phyloP scores from a whole-genome alignment of 805 yeast species.

The Candida stauntonica region DNA sequence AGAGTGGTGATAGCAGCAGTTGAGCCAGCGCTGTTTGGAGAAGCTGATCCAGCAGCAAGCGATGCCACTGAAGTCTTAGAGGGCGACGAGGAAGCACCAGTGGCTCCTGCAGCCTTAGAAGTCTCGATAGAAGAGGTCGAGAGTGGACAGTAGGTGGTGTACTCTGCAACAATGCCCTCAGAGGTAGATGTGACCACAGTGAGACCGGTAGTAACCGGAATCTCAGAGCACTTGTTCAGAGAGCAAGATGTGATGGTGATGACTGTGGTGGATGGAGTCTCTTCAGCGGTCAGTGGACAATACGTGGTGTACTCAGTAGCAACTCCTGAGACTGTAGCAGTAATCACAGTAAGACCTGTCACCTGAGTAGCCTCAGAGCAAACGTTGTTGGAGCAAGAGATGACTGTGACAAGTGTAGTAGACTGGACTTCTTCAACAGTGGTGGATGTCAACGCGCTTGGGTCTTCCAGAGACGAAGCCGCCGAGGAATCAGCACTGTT shows the following conservation, averaged over 20 bases:
- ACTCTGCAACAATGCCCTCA: neutral
- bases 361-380: neutral
- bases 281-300: conserved; percentile 9
- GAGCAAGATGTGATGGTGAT: conserved; percentile 6
- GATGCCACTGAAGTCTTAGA: too few species aligned
- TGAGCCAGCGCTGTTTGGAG: neutral
- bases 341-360: conserved; percentile 5
- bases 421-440: neutral
- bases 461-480: neutral
- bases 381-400: neutral
- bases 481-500: neutral
- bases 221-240: conserved; percentile 14
- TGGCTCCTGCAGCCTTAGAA: too few species aligned
- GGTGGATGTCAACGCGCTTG: neutral
- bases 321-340: conserved; percentile 21
- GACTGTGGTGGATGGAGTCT: conserved; percentile 8
- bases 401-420: neutral
- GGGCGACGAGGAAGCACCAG: too few species aligned
- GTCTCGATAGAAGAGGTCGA: too few species aligned
- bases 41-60: too few species aligned
- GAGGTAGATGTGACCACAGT: conserved; percentile 22
- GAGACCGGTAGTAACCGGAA: conserved; percentile 27
- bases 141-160: neutral
- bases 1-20: neutral
- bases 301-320: conserved; percentile 30